Evolutionary conservation across 495 filamentous ascomycete genomes (phyloP).

Genomic region (Xylaria curta): DNA sequence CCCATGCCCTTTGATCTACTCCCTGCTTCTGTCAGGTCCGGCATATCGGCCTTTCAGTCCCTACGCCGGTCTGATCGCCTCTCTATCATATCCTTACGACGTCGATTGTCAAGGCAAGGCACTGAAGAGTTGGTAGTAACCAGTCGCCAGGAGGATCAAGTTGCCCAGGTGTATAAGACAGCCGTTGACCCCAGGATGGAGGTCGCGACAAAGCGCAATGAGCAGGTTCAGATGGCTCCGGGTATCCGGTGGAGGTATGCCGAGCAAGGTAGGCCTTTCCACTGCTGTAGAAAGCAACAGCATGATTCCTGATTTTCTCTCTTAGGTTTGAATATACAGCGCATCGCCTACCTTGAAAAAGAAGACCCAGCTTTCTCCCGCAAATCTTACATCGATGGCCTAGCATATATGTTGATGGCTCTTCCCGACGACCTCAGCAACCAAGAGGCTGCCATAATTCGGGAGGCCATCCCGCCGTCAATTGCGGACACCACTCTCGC

Average conservation of each 20-base stretch:
- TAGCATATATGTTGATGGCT: conserved; percentile 70
- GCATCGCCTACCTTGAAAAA: conserved; percentile 33
- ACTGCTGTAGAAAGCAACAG: neutral
- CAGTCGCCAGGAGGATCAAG: conserved; percentile 25
- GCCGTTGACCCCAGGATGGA: conserved; percentile 27
- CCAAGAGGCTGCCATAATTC: conserved; percentile 54
- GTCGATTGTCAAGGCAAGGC: neutral
- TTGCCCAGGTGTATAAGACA: conserved; percentile 25
- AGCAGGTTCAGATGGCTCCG: conserved; percentile 16
- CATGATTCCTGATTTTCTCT: neutral
- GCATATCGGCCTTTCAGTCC: conserved; percentile 35
- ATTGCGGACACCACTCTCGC: conserved; percentile 29
- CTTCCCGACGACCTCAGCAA: conserved; percentile 64
- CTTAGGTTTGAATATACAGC: conserved; percentile 36
- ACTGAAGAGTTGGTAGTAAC: conserved; percentile 11
- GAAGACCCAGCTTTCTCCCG: conserved; percentile 56
- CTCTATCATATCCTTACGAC: conserved; percentile 31
- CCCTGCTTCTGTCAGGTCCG: conserved; percentile 39
- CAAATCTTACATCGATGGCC: conserved; percentile 70
- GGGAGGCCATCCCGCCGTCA: conserved; percentile 50
- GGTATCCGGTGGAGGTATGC: conserved; percentile 44
- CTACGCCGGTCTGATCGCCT: conserved; percentile 35
- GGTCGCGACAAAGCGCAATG: neutral
- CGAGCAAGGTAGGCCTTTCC: conserved; percentile 38
- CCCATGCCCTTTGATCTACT: conserved; percentile 41